phyloP scores from a whole-genome alignment of 345 rosid genomes.

The Rhodomyrtus tomentosa region DNA sequence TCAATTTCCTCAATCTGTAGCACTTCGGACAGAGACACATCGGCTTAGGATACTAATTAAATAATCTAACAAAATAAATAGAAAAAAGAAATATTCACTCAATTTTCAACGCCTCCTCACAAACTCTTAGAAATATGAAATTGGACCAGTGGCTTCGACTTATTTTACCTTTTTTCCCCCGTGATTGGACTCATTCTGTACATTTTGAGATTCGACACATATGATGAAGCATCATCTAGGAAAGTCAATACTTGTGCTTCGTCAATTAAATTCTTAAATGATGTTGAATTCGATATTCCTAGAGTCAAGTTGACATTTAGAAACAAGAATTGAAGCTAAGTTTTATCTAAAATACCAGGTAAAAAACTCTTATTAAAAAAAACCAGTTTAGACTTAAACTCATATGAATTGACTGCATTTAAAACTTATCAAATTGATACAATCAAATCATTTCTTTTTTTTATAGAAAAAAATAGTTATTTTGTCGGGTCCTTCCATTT shows the following conservation, averaged over 20 bases:
- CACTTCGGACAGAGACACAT: neutral
- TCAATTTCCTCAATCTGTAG: neutral
- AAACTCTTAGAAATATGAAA: neutral
- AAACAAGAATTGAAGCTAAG: neutral
- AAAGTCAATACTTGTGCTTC: neutral
- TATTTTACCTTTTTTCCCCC: neutral
- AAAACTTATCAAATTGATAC: too few species aligned
- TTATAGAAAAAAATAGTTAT: accelerated
- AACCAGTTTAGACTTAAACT: neutral
- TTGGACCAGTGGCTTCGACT: neutral
- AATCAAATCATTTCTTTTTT: neutral
- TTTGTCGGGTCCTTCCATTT: neutral
- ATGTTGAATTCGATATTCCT: neutral
- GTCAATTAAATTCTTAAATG: neutral
- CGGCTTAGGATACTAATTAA: neutral
- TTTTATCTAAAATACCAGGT: neutral
- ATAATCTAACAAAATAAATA: neutral
- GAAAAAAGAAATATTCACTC: neutral
- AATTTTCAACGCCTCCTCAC: neutral
- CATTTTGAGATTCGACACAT: neutral
- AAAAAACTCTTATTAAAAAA: neutral
- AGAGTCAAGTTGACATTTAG: neutral
- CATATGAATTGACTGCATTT: neutral
- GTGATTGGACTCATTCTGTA: neutral
- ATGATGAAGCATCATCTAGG: neutral